Conservation (phyloP, 1,284 basidiomycete genomes). For the Entoloma clypeatum region DNA sequence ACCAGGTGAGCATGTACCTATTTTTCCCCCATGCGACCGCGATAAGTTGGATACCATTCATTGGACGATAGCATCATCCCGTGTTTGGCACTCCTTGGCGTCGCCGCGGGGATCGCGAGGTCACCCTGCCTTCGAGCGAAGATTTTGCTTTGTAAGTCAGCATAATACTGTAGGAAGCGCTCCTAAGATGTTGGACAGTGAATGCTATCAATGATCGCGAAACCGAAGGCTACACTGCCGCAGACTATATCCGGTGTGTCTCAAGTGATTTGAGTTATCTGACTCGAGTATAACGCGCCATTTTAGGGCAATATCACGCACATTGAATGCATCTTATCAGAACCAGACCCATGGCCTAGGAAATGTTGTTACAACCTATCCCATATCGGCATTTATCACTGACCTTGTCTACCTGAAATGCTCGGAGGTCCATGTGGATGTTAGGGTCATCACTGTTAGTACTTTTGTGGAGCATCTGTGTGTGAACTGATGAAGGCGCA, state of each 20-base stretch:
- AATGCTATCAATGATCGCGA: conserved; percentile 91
- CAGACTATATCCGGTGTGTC: conserved; percentile 76
- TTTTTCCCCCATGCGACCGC: neutral
- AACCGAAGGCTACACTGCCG: conserved; percentile 79
- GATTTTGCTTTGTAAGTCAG: conserved; percentile 75
- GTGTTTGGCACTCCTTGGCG: conserved; percentile 82
- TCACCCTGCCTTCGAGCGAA: conserved; percentile 76
- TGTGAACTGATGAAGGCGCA: conserved; percentile 14
- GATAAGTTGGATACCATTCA: conserved; percentile 6
- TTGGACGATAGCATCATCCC: conserved; percentile 74
- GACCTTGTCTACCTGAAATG: conserved; percentile 79
- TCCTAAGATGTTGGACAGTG: conserved; percentile 51
- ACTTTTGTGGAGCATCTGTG: no score
- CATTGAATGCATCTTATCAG: conserved; percentile 64
- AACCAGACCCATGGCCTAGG: conserved; percentile 50
- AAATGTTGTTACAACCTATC: conserved; percentile 57
- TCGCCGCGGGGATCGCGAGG: conserved; percentile 76
- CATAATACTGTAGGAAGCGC: no score
- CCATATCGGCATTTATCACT: conserved; percentile 73
- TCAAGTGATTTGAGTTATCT: conserved; percentile 14
- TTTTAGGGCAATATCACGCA: conserved; percentile 64
- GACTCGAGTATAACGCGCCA: conserved; percentile 7
- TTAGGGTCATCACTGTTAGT: conserved; percentile 56
- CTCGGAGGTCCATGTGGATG: conserved; percentile 60
- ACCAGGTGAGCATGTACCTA: conserved; percentile 58